Evolutionary conservation across 2,329 filamentous ascomycete genomes (phyloP).

Genomic region (Xylaria sp.): DNA sequence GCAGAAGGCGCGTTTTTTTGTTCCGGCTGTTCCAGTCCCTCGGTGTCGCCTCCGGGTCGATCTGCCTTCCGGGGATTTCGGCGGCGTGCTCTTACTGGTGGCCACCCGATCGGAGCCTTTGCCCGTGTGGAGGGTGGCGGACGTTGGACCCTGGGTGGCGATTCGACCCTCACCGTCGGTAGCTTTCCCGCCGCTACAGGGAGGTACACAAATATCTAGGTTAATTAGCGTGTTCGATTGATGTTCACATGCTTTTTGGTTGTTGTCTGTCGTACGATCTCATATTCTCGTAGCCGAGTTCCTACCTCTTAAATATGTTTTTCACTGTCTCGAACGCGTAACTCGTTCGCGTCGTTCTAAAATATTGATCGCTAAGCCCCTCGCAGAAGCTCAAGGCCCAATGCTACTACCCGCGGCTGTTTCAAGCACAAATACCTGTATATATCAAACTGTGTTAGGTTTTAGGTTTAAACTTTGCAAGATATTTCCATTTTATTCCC

Average conservation of each 20-base stretch:
- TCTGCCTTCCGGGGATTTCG: background rate
- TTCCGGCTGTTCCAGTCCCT: background rate
- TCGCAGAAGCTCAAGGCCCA: no score
- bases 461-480: no score
- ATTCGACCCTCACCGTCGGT: background rate
- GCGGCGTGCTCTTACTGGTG: background rate
- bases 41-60: background rate
- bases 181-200: slow-evolving; percentile 1
- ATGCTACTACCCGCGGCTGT: no score
- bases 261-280: background rate
- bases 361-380: no score
- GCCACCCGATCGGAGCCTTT: slow-evolving; percentile 1
- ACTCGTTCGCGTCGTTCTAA: no score
- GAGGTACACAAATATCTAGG: background rate
- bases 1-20: background rate
- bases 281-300: no score
- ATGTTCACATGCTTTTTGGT: background rate
- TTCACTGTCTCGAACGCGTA: background rate
- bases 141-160: background rate
- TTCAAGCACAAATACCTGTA: background rate
- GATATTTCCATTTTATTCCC: background rate
- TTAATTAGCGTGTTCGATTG: background rate
- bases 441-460: no score
- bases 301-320: no score
- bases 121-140: no score